Evolutionary conservation across 371 early-diverging fungal species (phyloP), one percentile per base, ranked within the genome.

Genomic region (Mucor mucedo): DNA sequence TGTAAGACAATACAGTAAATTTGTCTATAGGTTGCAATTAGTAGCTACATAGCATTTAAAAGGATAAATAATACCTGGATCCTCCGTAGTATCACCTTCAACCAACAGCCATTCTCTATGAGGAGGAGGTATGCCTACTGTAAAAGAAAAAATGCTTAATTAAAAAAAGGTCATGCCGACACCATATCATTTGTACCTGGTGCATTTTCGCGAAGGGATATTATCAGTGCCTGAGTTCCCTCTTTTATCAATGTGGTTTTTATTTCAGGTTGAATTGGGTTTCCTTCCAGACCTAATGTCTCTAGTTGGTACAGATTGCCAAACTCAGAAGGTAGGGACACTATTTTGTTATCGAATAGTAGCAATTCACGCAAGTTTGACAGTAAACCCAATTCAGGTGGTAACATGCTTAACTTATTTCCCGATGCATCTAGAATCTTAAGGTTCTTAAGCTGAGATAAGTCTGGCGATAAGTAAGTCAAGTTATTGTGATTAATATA

Each of bases 401-500:
- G 99, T 4, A 99, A 65, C 11, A 77, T 57, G 29, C 86, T 84
- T 11, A 99, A 83, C 72, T 91, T 87, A 79, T 99, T 99, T 28
- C 94, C 95, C 32, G 95, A 94, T 0, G 89, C 85, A 79, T 98
- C 96, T 48, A 96, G 76, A 16, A 86, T 75, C 13, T 78, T 87
- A 41, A 98, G 82, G 33, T 80, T 75, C 32, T 73, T 59, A 52
- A 97, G 80, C 21, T 90, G 77, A 29, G 86, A 65, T 32, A 97
- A 85, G 21, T 89, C 88, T 6, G 90, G 80, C 5, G 95, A 88
- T 28, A 98, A 61, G 56, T 80, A 85, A 45, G 89, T 84, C 52
- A 98, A 77, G 68, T 90, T 87, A 85, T 98, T 98, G 83, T 98
- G 95, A 72, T 94, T 95, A 67, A 98, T 80, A 69, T 96, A 97